phyloP scores from a whole-genome alignment of 1,284 basidiomycete genomes.

The Tilletia setariae region DNA sequence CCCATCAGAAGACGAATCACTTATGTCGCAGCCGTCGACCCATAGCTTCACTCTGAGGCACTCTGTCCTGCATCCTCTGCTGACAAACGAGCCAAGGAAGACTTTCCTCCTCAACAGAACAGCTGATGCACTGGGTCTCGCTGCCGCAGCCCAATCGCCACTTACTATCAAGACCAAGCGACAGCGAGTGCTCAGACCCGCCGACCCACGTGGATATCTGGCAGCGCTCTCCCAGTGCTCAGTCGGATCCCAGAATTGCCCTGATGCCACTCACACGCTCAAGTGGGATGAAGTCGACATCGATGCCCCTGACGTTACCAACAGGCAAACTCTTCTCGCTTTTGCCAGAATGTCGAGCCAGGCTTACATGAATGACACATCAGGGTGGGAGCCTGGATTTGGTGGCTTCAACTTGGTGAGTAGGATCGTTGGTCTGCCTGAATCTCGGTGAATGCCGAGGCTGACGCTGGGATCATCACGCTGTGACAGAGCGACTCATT shows the following conservation, averaged over 20 bases:
- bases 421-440: background rate
- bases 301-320: slow-evolving; percentile 65
- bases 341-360: slow-evolving; percentile 94
- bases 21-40: too few species aligned
- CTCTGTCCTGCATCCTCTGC: background rate
- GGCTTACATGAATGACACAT: slow-evolving; percentile 64
- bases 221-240: slow-evolving; percentile 23
- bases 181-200: slow-evolving; percentile 31
- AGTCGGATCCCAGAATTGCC: background rate
- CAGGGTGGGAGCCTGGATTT: slow-evolving; percentile 26
- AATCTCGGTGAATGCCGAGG: background rate
- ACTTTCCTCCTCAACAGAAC: background rate
- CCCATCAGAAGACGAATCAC: background rate
- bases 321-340: slow-evolving; percentile 71
- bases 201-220: slow-evolving; percentile 27
- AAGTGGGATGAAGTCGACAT: slow-evolving; percentile 60
- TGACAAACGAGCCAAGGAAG: background rate
- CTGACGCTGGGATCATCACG: background rate
- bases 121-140: background rate
- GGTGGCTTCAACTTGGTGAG: slow-evolving; percentile 46
- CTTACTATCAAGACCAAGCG: slow-evolving; percentile 22
- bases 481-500: slow-evolving; percentile 67
- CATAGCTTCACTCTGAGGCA: slow-evolving; percentile 12
- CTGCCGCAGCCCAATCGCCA: background rate
- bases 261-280: background rate